Base-by-base conservation (phyloP, 768 basidiomycete species). In the Hydnomerulius pinastri region DNA sequence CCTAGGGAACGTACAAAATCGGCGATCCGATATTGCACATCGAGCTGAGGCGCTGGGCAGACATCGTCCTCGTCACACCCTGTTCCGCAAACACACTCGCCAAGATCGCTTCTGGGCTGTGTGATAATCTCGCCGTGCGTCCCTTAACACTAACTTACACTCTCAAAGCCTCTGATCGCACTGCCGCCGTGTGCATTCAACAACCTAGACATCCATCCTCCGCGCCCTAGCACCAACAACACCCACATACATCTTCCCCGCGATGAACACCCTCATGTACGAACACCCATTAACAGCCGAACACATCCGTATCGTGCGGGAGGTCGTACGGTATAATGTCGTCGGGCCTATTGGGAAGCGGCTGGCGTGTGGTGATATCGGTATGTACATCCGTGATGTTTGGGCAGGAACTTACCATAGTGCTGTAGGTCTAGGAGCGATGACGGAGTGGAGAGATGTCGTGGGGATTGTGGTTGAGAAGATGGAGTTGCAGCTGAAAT, bases 261-360 rank as follows among this genome's bases (percentile, higher is more conserved):
- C 96, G 0, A 99, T 98, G 96, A 99, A 99, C 68, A 98, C 97
- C 3, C 75, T 92, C 57, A 99, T 99, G 96, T 98, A 91, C 63
- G 83, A 90, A 51, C 95, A 98, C 64, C 93, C 93, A 17, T 77
- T 98, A 37, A 98, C 95, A 0, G 79, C 82, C 1, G 81, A 88
- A 55, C 97, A 99, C 62, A 70, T 98, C 36, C 78, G 82, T 20
- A 62, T 88, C 32, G 78, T 96, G 5, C 76, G 75, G 23, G 88
- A 94, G 1, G 78, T 89, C 33, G 77, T 98, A 9, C 77, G 80
- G 11, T 99, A 98, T 63, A 71, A 80, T 20, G 78, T 98, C 13
- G 76, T 88, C 6, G 95, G 95, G 0, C 96, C 96, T 0, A 87
- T 95, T 21, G 88, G 88, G 0, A 98, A 98, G 66, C 73, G 61